phyloP scores from a whole-genome alignment of 1,284 basidiomycete genomes.

The Cryptococcus deneoformans region DNA sequence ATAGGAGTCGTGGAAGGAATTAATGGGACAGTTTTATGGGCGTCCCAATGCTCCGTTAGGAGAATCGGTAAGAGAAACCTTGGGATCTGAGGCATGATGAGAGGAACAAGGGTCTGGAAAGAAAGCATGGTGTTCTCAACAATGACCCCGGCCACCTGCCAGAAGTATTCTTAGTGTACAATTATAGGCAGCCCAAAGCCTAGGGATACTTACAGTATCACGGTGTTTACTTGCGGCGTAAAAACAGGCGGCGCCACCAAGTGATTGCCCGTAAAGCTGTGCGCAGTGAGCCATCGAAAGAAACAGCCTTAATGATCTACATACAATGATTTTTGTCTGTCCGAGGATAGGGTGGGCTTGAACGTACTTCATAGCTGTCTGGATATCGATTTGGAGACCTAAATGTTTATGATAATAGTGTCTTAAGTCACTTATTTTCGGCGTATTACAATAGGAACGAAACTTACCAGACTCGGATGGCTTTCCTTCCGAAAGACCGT shows the following conservation, averaged over 20 bases:
- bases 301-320: constrained; percentile 1
- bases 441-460: neutral
- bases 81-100: constrained; percentile 72
- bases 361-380: constrained; percentile 70
- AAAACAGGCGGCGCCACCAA: constrained; percentile 93
- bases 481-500: constrained; percentile 75
- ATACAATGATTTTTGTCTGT: constrained; percentile 62
- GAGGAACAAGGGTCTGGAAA: constrained; percentile 73
- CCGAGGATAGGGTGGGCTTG: constrained; percentile 65
- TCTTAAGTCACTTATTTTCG: neutral
- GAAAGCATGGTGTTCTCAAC: constrained; percentile 92
- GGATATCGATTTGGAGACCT: constrained; percentile 76
- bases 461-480: constrained; percentile 73
- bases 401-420: neutral
- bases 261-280: constrained; percentile 82
- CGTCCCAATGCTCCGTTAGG: constrained; percentile 75
- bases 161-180: constrained; percentile 44
- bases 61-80: constrained; percentile 52
- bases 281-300: neutral
- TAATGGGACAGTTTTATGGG: constrained; percentile 63
- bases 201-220: constrained; percentile 55
- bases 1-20: constrained; percentile 72
- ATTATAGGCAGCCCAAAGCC: neutral
- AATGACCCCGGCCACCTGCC: constrained; percentile 53
- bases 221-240: constrained; percentile 81